Evolutionary conservation across 1,284 basidiomycete genomes (phyloP).

Genomic region (Pterula multifida): DNA sequence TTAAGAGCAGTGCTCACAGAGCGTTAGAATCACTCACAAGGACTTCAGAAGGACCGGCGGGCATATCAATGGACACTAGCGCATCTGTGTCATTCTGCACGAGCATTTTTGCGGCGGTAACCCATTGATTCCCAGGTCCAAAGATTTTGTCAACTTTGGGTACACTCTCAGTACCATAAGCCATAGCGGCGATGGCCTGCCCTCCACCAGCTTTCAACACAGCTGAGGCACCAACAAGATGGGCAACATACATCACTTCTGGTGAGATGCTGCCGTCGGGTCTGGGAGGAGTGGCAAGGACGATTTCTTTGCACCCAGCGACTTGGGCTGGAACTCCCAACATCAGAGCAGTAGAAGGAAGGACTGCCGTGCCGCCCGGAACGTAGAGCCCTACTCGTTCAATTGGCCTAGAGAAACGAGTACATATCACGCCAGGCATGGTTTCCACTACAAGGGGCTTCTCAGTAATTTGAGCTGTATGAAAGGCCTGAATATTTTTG

Average conservation of each 20-base stretch:
- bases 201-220: conserved; percentile 93
- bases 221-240: conserved; percentile 77
- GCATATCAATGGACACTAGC: conserved; percentile 96
- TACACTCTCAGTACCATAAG: conserved; percentile 90
- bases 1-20: conserved; percentile 3
- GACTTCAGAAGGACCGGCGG: conserved; percentile 95
- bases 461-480: conserved; percentile 70
- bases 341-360: conserved; percentile 97
- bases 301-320: conserved; percentile 86
- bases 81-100: conserved; percentile 99
- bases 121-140: conserved; percentile 99
- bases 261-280: conserved; percentile 85
- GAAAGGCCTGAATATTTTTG: conserved; percentile 85
- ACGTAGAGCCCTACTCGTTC: conserved; percentile 95
- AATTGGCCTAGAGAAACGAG: conserved; percentile 89
- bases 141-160: conserved; percentile 99
- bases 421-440: conserved; percentile 95
- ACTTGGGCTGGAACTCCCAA: conserved; percentile 97
- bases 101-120: conserved; percentile 98
- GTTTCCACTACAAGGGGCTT: conserved; percentile 82
- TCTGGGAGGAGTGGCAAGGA: conserved; percentile 91
- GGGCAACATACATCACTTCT: conserved; percentile 91
- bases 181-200: conserved; percentile 94
- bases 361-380: conserved; percentile 92
- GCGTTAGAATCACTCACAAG: conserved; percentile 48